Base-by-base conservation (phyloP, 75 land plant species). In the Sequoiadendron giganteum region DNA sequence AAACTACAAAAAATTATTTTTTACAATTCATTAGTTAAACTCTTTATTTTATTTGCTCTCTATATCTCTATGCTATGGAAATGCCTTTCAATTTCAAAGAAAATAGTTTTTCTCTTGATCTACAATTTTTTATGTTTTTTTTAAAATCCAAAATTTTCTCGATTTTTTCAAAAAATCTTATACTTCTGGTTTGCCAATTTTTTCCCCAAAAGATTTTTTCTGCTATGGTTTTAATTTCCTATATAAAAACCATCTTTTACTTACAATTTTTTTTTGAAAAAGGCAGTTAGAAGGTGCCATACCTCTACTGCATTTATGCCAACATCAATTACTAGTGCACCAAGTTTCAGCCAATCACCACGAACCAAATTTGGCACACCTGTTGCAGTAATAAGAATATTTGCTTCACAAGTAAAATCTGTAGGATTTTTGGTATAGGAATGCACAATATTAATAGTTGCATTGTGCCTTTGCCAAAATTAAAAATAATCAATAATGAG, bases 301-400 rank as follows among this genome's bases (percentile, higher is more conserved):
- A 95, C 97, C 92, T 95, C 97, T 42, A 96, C 87, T 75, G 97
- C 91, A 89, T 92, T 92, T 36, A 95, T 97, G 11, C 99, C 99
- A 28, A 97, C 99, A 90, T 97, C 98, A 89, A 97, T 90, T 3
- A 97, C 98, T 14, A 95, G 92, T 32, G 96, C 95, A 81, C 99
- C 98, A 78, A 96, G 98, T 89, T 97, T 95, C 70, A 96, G 85
- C 97, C 97, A 95, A 86, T 87, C 86, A 2, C 91, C 89, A n/a
- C 95, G 94, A 48, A 96, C 94, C 83, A 96, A 68, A 85, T 94
- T 91, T 36, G 96, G 91, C 72, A 91, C 90, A 84, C 97, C 97
- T 40, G 87, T 94, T 34, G 97, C 97, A 78, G 96, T 83, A 78
- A 96, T 86, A 28, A 96, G 91, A 72, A 96, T 96, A 83, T 96